Base-by-base conservation (phyloP, 2,329 filamentous ascomycete genomes). In the Sclerotinia nivalis region DNA sequence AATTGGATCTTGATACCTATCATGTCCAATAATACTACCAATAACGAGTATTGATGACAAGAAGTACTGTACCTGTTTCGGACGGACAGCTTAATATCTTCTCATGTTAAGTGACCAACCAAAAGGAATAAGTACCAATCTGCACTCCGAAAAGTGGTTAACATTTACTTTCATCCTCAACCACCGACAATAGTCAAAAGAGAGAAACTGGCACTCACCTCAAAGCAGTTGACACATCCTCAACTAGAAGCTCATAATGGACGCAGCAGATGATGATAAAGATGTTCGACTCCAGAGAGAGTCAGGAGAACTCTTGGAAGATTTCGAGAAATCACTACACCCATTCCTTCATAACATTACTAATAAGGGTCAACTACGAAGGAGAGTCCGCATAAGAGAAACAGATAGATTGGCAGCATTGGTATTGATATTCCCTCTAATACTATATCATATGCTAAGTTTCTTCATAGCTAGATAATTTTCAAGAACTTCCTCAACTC, bases 401-500 rank as follows among this genome's bases (percentile, higher is more conserved):
- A 83, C 83, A 2, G 77, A 81, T 54, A 81, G 84, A 66, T 76
- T 87, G 52, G 83, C 83, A 25, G 82, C 81, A 25, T 77, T 81
- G 73, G 86, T 88, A 74, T 70, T 72, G 28, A 15, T 60, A 28
- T 9, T 25, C 55, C 10, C 15, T n/a, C 47, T 40, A 49, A 28
- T 31, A 58, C 45, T 40, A 34, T 34, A 31, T 5, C 12, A 47
- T 59, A 34, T 73, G 34, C 60, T 70, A 56, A 75, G 52, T 20
- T 10, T 31, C 6, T 12, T 54, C 49, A 15, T 65, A 77, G 75
- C 87, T 99, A 64, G 93, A 97, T 75, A 89, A 91, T 2, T 99
- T 98, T 75, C 95, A 98, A 84, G 94, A 97, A 83, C 90, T 96
- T 74, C 96, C 96, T 25, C 96, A 99, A 79, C 86, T 98, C 52